These are phyloP conservation scores for Claviceps sp. DNA, from an alignment of 2,329 filamentous ascomycete species.

Conservation along the genomic window DNA sequence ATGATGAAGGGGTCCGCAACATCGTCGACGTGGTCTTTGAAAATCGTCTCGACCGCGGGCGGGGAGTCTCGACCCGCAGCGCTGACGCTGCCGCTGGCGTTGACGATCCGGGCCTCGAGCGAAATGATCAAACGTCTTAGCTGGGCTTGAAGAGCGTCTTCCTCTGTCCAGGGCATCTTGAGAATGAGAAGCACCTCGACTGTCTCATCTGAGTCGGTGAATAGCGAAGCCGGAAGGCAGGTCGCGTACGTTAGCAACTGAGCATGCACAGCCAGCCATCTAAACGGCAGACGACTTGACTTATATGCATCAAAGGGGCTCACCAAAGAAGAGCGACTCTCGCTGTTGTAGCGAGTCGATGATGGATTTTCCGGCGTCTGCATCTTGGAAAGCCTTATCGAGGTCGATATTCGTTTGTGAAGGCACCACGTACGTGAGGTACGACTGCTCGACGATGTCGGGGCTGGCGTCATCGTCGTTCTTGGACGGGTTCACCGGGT, in stretches of 20 bases:
- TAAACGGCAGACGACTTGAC: no score
- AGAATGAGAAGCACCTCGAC: conserved; percentile 56
- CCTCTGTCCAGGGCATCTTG: conserved; percentile 46
- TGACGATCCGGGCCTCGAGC: conserved; percentile 53
- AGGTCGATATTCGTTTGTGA: conserved; percentile 40
- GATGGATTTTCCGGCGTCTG: conserved; percentile 29
- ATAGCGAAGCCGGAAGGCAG: conserved; percentile 7
- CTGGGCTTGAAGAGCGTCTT: conserved; percentile 42
- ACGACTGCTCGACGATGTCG: conserved; percentile 42
- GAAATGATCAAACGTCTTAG: conserved; percentile 50
- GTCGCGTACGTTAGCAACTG: no score
- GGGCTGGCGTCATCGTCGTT: conserved; percentile 12
- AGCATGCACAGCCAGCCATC: no score
- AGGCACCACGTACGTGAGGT: conserved; percentile 48
- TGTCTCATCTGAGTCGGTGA: conserved; percentile 48
- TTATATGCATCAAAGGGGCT: conserved; percentile 11
- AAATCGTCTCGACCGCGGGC: conserved; percentile 45
- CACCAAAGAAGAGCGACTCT: conserved; percentile 60
- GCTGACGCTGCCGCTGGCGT: conserved; percentile 43
- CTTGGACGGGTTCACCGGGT: conserved; percentile 3
- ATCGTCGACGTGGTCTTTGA: conserved; percentile 37
- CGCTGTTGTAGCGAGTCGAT: conserved; percentile 48
- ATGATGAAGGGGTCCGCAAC: conserved; percentile 37
- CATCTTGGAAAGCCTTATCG: conserved; percentile 34
- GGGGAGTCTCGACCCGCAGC: conserved; percentile 33